Evolutionary conservation across 192 early-diverging fungal species (phyloP), one percentile per base, ranked within the genome.

Genomic region (Helicostylum pulchrum): DNA sequence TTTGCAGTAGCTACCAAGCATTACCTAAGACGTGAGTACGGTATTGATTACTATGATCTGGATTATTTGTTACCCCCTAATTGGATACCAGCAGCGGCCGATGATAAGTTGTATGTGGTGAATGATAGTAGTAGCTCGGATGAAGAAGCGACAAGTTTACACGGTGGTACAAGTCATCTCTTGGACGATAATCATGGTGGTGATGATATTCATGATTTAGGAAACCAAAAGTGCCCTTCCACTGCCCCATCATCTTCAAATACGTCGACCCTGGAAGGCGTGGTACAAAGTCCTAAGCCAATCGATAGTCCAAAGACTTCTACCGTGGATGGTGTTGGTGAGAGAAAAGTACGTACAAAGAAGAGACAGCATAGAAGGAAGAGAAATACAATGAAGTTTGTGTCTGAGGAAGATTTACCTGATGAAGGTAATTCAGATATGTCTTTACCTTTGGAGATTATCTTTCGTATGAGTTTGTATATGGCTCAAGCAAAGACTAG

Each of bases 1-100:
- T 86, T 79, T 64, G 81, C 77, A 0, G 69, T 83, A 1, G 67
- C 83, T 0, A 80, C 80, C 19, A 85, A 83, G 26, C 83, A 83
- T 66, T 80, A 85, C 61, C 74, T 88, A 7, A 68, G 89, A 0
- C 75, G 73, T 19, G 89, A 91, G 64, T 73, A 78, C 54, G 87
- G 83, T 0, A 65, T 76, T 32, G 72, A 84, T 36, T 84, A 82
- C 36, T 76, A 84, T 68, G 86, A 86, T 69, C 68, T 87, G 2
- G 75, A 85, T 34, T 73, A 77, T 47, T 67, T 88, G 11, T 65
- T 87, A 36, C 84, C 82, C 4, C 75, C 88, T 2, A 67, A 80
- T 39, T 85, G 76, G 70, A 54, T 76, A 9, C 80, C 80, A 5
- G 69, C 72, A 1, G 75, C 75, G 6, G 76, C 72, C 30, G 60